These are phyloP conservation scores for Neofusicoccum cordaticola DNA, from an alignment of 2,329 filamentous ascomycete genomes.

Conservation along the genomic window DNA sequence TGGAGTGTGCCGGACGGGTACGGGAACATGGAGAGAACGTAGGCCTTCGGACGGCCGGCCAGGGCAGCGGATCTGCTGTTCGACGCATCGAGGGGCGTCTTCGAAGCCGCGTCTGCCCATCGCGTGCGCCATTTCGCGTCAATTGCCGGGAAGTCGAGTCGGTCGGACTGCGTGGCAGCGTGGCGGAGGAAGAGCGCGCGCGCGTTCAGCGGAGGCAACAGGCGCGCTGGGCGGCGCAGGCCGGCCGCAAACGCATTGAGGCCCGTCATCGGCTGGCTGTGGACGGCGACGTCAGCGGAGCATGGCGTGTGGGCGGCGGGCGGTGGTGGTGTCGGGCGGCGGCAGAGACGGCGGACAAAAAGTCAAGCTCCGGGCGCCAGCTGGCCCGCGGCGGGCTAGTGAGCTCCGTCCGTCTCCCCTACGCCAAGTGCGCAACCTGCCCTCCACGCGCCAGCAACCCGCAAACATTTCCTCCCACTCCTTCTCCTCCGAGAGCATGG, in stretches of 20 bases:
- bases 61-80: not conserved
- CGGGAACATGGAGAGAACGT: slow-evolving; percentile 88
- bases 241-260: slow-evolving; percentile 1
- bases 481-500: slow-evolving; percentile 9
- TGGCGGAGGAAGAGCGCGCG: not conserved
- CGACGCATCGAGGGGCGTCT: not conserved
- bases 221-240: not conserved
- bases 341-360: not conserved
- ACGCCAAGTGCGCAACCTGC: slow-evolving; percentile 14
- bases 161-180: slow-evolving; percentile 2
- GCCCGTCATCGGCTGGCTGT: slow-evolving; percentile 2
- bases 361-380: not conserved
- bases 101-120: slow-evolving; percentile 37
- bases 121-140: slow-evolving; percentile 55
- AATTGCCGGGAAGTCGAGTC: slow-evolving; percentile 45
- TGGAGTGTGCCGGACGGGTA: slow-evolving; percentile 87
- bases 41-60: slow-evolving; percentile 44
- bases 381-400: not conserved
- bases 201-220: not conserved
- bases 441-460: not conserved
- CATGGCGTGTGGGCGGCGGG: not conserved
- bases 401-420: slow-evolving; percentile 14
- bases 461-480: not conserved
- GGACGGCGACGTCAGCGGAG: not conserved
- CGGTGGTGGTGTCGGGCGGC: not conserved